A percentile compares a stretch with the other conserved stretches of the same genome.
Evolutionary conservation across 495 filamentous ascomycete species (phyloP).

Genomic region (Diplogelasinospora grovesii): DNA sequence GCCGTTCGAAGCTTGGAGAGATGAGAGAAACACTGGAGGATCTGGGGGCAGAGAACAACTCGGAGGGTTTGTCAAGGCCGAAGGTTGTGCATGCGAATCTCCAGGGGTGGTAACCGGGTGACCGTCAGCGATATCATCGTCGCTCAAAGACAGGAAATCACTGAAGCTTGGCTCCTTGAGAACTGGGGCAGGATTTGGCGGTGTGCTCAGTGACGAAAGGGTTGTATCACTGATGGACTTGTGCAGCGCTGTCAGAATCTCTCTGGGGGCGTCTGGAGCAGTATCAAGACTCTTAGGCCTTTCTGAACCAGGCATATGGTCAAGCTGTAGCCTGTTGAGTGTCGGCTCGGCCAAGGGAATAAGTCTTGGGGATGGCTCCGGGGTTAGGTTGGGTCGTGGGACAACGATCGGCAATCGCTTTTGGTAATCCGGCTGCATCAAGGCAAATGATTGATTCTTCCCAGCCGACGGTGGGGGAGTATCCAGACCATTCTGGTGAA

Average conservation of each 20-base stretch:
- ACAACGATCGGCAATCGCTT: background rate
- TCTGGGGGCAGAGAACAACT: constrained; percentile 14
- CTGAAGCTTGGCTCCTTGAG: constrained; percentile 37
- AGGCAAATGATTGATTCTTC: constrained; percentile 8
- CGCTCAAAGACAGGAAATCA: constrained; percentile 39
- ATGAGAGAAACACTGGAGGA: constrained; percentile 1
- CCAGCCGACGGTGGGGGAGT: constrained; percentile 15
- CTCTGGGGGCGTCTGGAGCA: background rate
- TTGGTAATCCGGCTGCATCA: background rate
- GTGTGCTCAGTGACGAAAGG: constrained; percentile 5
- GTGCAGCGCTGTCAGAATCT: constrained; percentile 5
- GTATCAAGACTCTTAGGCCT: constrained; percentile 6
- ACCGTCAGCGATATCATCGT: constrained; percentile 41
- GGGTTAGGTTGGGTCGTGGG: constrained; percentile 9
- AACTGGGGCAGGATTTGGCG: constrained; percentile 4
- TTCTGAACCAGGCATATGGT: background rate
- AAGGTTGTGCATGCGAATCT: constrained; percentile 2
- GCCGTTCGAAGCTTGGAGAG: background rate
- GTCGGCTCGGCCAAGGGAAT: constrained; percentile 10
- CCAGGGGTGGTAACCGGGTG: constrained; percentile 7
- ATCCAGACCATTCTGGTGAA: background rate
- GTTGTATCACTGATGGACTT: constrained; percentile 18
- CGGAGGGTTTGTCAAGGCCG: constrained; percentile 5
- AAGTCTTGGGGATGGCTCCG: constrained; percentile 16
- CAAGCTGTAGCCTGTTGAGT: background rate